These are phyloP conservation scores for Candida sonorensis DNA, from an alignment of 805 yeast species.

Conservation along the genomic window DNA sequence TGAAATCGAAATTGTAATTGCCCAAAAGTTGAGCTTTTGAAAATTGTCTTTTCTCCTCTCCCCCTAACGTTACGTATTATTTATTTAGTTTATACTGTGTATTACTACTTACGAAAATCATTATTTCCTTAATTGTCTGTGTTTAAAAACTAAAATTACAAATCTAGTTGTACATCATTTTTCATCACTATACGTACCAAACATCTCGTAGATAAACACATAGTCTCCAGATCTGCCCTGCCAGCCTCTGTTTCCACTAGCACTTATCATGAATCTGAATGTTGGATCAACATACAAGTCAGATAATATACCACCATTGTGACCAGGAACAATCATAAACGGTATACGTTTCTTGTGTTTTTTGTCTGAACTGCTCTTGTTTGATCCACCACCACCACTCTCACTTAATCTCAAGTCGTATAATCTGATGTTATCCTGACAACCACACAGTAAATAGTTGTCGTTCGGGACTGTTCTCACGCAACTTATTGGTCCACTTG, in stretches of 20 bases:
- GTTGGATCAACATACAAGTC: conserved; percentile 78
- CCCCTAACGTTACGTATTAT: too few species aligned
- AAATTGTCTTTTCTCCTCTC: too few species aligned
- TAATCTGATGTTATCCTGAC: conserved; percentile 81
- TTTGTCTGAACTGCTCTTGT: conserved; percentile 1
- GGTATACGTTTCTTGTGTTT: conserved; percentile 45
- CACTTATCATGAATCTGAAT: conserved; percentile 79
- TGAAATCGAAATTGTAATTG: conserved; percentile 2
- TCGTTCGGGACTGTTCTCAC: conserved; percentile 76
- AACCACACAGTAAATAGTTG: conserved; percentile 77
- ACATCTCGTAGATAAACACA: conserved; percentile 77
- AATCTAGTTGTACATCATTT: too few species aligned
- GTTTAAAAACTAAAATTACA: too few species aligned
- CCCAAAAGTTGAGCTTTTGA: too few species aligned
- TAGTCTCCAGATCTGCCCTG: conserved; percentile 74
- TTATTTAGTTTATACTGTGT: too few species aligned
- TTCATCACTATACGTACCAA: conserved; percentile 26
- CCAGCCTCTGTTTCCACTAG: conserved; percentile 97
- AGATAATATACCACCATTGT: conserved; percentile 86
- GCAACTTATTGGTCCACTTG: conserved; percentile 86
- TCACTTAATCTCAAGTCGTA: conserved; percentile 55
- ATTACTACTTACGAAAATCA: too few species aligned
- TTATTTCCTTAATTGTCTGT: too few species aligned
- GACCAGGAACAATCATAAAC: conserved; percentile 90
- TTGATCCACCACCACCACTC: conserved; percentile 6